These are phyloP conservation scores for Senna tora DNA, from an alignment of 306 rosid genomes.

Conservation along the genomic window DNA sequence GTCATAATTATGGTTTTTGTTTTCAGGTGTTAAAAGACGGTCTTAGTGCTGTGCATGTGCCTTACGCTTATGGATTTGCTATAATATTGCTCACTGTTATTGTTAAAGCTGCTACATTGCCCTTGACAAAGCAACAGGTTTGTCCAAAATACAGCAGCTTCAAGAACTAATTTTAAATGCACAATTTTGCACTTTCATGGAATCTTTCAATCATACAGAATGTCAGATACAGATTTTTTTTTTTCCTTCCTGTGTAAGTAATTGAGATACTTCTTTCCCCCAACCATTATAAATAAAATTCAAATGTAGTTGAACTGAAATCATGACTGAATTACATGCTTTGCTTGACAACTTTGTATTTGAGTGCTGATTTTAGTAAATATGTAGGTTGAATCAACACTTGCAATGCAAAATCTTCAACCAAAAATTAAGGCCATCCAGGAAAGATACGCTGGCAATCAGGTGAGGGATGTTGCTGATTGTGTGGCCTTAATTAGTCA, in stretches of 20 bases:
- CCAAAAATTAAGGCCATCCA: conserved; percentile 98
- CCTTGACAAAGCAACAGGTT: conserved; percentile 97
- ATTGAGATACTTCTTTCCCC: conserved; percentile 13
- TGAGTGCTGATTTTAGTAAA: conserved; percentile 27
- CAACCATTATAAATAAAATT: conserved; percentile 10
- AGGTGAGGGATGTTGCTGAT: conserved; percentile 60
- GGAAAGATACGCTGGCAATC: conserved; percentile 96
- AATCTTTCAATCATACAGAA: conserved; percentile 8
- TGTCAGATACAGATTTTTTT: not conserved
- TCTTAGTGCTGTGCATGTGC: conserved; percentile 80
- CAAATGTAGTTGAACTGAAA: conserved; percentile 32
- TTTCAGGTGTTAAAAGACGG: conserved; percentile 84
- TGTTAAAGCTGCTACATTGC: conserved; percentile 79
- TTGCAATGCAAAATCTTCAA: conserved; percentile 99
- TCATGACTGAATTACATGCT: conserved; percentile 1
- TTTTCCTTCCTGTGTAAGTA: not conserved
- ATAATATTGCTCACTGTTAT: conserved; percentile 86
- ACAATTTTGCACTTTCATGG: conserved; percentile 21
- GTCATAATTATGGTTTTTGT: conserved; percentile 4
- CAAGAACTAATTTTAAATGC: not conserved
- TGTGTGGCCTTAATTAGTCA: not conserved
- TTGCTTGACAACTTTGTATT: conserved; percentile 10
- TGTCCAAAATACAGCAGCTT: conserved; percentile 29
- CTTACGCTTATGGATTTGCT: conserved; percentile 93
- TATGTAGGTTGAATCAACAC: conserved; percentile 85